Conservation (phyloP, 2,329 filamentous ascomycete species). For the Colletotrichum costaricense region DNA sequence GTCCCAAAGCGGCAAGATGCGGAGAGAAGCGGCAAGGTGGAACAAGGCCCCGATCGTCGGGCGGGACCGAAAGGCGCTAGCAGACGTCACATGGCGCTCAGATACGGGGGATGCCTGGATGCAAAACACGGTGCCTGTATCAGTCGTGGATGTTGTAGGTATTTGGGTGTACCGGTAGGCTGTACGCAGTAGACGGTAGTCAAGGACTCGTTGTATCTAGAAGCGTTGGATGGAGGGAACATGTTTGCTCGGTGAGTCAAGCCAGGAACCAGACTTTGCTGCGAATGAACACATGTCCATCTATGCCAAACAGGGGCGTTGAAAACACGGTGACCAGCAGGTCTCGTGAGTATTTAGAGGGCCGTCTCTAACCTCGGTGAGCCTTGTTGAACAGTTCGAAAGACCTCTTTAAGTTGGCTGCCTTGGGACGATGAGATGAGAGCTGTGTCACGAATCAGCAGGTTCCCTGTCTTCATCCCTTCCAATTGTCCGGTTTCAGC, state of each 20-base stretch:
- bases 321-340: not conserved
- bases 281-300: not conserved
- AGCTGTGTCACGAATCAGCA: not conserved
- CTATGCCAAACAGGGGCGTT: not conserved
- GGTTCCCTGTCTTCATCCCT: not conserved
- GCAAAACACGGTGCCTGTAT: constrained; percentile 19
- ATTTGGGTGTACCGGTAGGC: not conserved
- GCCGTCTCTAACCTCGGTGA: constrained; percentile 7
- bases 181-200: too few relatives aligned
- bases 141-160: not conserved
- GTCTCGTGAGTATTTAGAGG: not conserved
- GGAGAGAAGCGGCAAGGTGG: not conserved
- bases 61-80: constrained; percentile 22
- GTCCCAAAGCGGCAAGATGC: not conserved
- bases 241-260: not conserved
- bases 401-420: too few relatives aligned
- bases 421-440: not conserved
- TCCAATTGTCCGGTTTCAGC: constrained; percentile 28
- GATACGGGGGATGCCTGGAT: constrained; percentile 15
- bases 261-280: not conserved
- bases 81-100: constrained; percentile 22
- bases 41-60: not conserved
- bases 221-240: not conserved
- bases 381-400: not conserved
- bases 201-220: not conserved